Evolutionary conservation across 106 monocot species (phyloP), one percentile per base, ranked within the genome.

Genomic region (Alisma plantagoaquatica): DNA sequence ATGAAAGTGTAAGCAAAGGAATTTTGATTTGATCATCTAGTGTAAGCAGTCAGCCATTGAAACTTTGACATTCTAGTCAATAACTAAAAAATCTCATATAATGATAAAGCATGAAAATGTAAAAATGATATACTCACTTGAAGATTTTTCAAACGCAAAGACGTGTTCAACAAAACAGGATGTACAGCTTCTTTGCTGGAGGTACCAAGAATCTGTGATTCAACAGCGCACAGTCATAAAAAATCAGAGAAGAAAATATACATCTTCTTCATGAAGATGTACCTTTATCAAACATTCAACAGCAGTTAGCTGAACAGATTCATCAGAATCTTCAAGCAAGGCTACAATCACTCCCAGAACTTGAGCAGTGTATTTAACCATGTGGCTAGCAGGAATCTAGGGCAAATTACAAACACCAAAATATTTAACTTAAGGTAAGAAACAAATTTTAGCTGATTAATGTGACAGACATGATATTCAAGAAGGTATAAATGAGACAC

Each of bases 251-350:
- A 9, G 0, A 38, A n/a, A n/a, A n/a, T n/a, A n/a, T n/a, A n/a
- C n/a, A n/a, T n/a, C n/a, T n/a, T n/a, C n/a, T n/a, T n/a, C n/a
- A n/a, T n/a, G n/a, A n/a, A n/a, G n/a, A n/a, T n/a, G n/a, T n/a
- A n/a, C 94, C 54, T 42, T 73, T 59, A 85, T 66, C 55, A 85
- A 67, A 60, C 96, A 85, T 31, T 98, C 84, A 0, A 89, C 77
- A 18, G 89, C 77, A 69, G 96, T 98, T 64, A 98, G 57, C 59
- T 98, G 88, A 66, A 89, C 89, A 43, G 76, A 69, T 70, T 89
- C 96, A 63, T 81, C 76, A 72, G 76, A 66, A 71, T 89, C 96
- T 72, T 98, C 96, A 67, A 89, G 96, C 63, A 98, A 79, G 19
- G 89, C 96, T 47, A 85, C 66, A 48, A 98, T 85, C 3, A 98